A percentile compares a stretch with the other conserved stretches of the same genome.
phyloP scores from a whole-genome alignment of 164 flowering plant genomes.

The Vitis cinerea region DNA sequence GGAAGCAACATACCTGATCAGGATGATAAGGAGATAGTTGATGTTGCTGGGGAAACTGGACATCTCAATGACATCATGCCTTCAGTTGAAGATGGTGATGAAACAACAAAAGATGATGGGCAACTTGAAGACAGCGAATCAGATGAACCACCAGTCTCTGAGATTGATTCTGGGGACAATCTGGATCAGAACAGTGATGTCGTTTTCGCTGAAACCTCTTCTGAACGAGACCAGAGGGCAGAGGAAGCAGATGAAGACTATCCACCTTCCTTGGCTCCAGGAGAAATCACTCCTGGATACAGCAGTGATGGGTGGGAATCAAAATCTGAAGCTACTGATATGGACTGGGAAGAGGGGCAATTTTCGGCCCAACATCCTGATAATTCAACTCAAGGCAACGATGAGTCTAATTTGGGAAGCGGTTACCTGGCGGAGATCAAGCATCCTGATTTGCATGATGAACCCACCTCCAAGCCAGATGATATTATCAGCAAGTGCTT shows the following conservation, averaged over 20 bases:
- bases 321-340: slow-evolving; percentile 23
- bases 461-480: slow-evolving; percentile 2
- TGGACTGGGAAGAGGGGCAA: slow-evolving; percentile 48
- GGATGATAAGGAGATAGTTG: slow-evolving; percentile 4
- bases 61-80: neutral
- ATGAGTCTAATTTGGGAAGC: neutral
- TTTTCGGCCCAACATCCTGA: slow-evolving; percentile 13
- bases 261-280: neutral
- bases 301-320: slow-evolving; percentile 10
- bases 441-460: neutral
- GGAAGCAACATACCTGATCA: neutral
- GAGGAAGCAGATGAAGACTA: slow-evolving; percentile 14
- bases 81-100: neutral
- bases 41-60: slow-evolving; percentile 2
- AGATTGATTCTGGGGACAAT: slow-evolving; percentile 22
- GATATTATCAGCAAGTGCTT: neutral
- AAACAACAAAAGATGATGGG: neutral
- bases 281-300: slow-evolving; percentile 6
- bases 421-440: neutral
- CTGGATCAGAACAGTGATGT: slow-evolving; percentile 5
- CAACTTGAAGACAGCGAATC: slow-evolving; percentile 17
- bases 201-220: neutral
- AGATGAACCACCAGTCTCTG: slow-evolving; percentile 21
- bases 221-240: neutral
- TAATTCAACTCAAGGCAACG: neutral